A percentile compares a stretch with the other conserved stretches of the same genome.
Conservation (phyloP, 371 early-diverging fungal genomes). For the Syncephalastrum monosporum region DNA sequence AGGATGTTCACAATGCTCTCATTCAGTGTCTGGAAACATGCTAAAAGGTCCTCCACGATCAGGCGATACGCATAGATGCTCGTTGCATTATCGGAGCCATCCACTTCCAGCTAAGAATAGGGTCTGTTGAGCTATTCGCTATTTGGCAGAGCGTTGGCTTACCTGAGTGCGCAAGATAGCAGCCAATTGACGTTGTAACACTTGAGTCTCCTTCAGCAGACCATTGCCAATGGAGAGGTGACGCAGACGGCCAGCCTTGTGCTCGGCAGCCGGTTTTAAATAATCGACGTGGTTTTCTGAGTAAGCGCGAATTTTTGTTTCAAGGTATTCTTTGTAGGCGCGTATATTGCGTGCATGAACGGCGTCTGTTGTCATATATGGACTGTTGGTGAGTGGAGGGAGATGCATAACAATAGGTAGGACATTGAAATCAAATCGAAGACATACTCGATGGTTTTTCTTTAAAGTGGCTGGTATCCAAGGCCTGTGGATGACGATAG, state of each 20-base stretch:
- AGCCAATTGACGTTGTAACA: slow-evolving; percentile 80
- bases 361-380: slow-evolving; percentile 15
- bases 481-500: slow-evolving; percentile 43
- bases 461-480: slow-evolving; percentile 61
- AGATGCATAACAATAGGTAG: slow-evolving; percentile 1
- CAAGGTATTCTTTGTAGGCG: slow-evolving; percentile 80
- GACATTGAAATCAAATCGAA: neutral
- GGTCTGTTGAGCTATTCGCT: neutral
- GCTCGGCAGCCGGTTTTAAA: slow-evolving; percentile 37
- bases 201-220: slow-evolving; percentile 72
- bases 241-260: slow-evolving; percentile 53
- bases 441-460: slow-evolving; percentile 59
- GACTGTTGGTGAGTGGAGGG: slow-evolving; percentile 20
- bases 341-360: slow-evolving; percentile 78
- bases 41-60: slow-evolving; percentile 82
- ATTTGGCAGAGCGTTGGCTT: slow-evolving; percentile 9
- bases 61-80: slow-evolving; percentile 84
- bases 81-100: slow-evolving; percentile 85
- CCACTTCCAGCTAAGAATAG: slow-evolving; percentile 54
- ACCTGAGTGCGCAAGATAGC: slow-evolving; percentile 79
- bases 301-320: slow-evolving; percentile 76
- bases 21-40: slow-evolving; percentile 86
- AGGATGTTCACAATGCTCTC: slow-evolving; percentile 91
- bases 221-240: slow-evolving; percentile 64
- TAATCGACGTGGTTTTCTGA: slow-evolving; percentile 77